phyloP scores from a whole-genome alignment of 2,329 filamentous ascomycete genomes.

The Stagonosporopsis chrysanthemi region DNA sequence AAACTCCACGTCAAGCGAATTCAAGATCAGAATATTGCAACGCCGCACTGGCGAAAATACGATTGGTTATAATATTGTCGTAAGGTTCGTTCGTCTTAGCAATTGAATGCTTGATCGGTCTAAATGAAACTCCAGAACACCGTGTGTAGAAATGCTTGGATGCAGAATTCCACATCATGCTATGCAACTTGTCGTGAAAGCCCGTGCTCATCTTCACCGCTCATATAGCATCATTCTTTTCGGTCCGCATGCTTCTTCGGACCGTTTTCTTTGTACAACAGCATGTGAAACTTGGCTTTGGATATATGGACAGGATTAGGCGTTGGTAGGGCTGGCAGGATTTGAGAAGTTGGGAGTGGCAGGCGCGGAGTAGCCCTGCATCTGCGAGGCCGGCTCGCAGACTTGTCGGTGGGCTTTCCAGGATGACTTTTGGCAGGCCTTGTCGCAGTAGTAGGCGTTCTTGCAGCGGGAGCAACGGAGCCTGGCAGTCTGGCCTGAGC shows the following conservation, averaged over 20 bases:
- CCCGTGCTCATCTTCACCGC: constrained; percentile 23
- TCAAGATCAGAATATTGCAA: neutral
- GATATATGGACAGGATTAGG: constrained; percentile 22
- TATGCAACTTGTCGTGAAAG: constrained; percentile 22
- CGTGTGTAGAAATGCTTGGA: constrained; percentile 21
- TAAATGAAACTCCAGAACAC: constrained; percentile 25
- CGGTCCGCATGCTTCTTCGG: constrained; percentile 15
- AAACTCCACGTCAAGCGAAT: neutral
- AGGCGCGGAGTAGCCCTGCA: constrained; percentile 33
- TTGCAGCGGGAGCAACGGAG: constrained; percentile 58
- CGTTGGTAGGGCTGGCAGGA: constrained; percentile 34
- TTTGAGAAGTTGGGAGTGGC: constrained; percentile 39
- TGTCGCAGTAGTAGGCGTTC: constrained; percentile 59
- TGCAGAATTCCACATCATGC: constrained; percentile 22
- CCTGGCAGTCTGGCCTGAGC: constrained; percentile 32
- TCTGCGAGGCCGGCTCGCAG: constrained; percentile 47
- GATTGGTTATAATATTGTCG: constrained; percentile 3
- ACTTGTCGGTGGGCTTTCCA: constrained; percentile 60
- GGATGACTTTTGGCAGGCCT: constrained; percentile 60
- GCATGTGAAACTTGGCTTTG: constrained; percentile 8
- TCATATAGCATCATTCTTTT: constrained; percentile 15
- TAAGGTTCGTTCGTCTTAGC: constrained; percentile 24
- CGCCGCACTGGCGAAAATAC: neutral
- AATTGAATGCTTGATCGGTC: constrained; percentile 32
- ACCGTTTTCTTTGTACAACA: constrained; percentile 20